Percentiles rank a stretch among this genome's conserved stretches.
Conservation (phyloP, 2,329 filamentous ascomycete species). For the Penicillium griseofulvum region DNA sequence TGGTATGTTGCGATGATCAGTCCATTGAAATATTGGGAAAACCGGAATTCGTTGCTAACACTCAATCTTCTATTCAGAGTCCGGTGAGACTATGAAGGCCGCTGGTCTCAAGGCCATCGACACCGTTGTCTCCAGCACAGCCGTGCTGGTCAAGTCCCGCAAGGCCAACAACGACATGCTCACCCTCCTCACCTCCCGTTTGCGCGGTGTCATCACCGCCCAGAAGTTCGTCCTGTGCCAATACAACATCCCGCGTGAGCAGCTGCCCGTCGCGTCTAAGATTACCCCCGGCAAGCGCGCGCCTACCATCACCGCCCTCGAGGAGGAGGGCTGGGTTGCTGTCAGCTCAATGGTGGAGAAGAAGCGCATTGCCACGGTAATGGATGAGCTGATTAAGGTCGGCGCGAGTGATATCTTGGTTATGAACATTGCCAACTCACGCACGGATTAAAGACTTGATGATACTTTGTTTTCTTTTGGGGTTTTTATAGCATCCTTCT, state of each 20-base stretch:
- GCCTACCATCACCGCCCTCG: slow-evolving; percentile 84
- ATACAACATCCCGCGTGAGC: slow-evolving; percentile 80
- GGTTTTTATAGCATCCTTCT: slow-evolving; percentile 7
- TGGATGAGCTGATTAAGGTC: slow-evolving; percentile 75
- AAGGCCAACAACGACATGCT: slow-evolving; percentile 78
- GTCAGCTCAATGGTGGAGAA: slow-evolving; percentile 90
- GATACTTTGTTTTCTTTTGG: slow-evolving; percentile 1
- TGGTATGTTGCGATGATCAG: slow-evolving; percentile 56
- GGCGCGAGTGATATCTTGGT: slow-evolving; percentile 85
- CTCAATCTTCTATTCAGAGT: slow-evolving; percentile 59
- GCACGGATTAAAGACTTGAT: slow-evolving; percentile 43
- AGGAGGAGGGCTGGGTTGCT: slow-evolving; percentile 90
- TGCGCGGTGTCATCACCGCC: slow-evolving; percentile 90
- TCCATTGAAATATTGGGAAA: neutral
- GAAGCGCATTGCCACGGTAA: slow-evolving; percentile 77
- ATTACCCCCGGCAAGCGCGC: slow-evolving; percentile 94
- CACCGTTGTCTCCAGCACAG: slow-evolving; percentile 83
- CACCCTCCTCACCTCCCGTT: slow-evolving; percentile 78
- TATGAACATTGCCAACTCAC: slow-evolving; percentile 78
- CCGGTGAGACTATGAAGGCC: slow-evolving; percentile 96
- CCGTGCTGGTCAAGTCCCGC: slow-evolving; percentile 88
- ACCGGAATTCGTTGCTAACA: slow-evolving; percentile 1
- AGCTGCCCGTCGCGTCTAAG: slow-evolving; percentile 64
- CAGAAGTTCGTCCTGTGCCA: slow-evolving; percentile 93
- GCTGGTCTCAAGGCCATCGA: slow-evolving; percentile 92